Evolutionary conservation across 2,329 filamentous ascomycete species (phyloP).

Genomic region (Ophiobolus disseminans): DNA sequence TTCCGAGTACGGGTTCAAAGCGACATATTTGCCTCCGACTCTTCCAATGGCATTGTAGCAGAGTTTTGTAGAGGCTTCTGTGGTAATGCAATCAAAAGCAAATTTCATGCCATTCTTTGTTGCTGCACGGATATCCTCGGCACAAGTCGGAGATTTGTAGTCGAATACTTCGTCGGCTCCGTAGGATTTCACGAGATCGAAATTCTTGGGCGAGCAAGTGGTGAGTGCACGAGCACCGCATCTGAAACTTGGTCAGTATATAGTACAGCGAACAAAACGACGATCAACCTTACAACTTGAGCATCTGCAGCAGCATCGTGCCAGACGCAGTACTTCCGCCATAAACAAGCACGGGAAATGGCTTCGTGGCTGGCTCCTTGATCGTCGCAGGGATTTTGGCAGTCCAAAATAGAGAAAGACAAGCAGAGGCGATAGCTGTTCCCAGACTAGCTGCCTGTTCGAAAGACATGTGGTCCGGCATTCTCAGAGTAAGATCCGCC

Average conservation of each 20-base stretch:
- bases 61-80: conserved; percentile 22
- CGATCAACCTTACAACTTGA: neutral
- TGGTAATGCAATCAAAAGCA: conserved; percentile 24
- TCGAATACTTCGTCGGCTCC: conserved; percentile 17
- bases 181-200: conserved; percentile 5
- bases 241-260: neutral
- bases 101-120: conserved; percentile 2
- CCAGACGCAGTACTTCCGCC: neutral
- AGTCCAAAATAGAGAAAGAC: neutral
- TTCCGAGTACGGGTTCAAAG: conserved; percentile 16
- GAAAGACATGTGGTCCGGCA: neutral
- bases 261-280: neutral
- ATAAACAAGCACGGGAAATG: neutral
- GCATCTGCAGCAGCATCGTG: neutral
- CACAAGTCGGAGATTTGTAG: conserved; percentile 10
- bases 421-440: neutral
- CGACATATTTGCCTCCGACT: conserved; percentile 25
- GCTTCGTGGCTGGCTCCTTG: neutral
- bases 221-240: conserved; percentile 3
- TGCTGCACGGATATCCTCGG: conserved; percentile 6
- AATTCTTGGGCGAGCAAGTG: conserved; percentile 17
- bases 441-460: neutral
- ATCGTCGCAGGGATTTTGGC: neutral
- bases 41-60: conserved; percentile 32
- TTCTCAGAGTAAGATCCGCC: neutral